Conservation (phyloP, 345 rosid species). For the Psidium guajava region DNA sequence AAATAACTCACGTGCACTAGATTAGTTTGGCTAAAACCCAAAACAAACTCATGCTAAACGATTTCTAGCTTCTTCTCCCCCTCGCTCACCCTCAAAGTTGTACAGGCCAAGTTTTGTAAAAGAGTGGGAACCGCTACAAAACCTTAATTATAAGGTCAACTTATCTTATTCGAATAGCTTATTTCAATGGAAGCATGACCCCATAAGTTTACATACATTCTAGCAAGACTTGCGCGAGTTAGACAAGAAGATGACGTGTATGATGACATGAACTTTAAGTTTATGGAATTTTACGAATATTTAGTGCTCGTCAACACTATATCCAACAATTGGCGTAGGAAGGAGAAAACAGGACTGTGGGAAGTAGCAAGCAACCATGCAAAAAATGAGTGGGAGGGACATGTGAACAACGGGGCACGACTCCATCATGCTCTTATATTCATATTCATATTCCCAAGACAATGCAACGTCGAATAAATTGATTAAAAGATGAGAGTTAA, state of each 20-base stretch:
- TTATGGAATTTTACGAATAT: not conserved
- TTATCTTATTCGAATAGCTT: not conserved
- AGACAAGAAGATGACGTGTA: not conserved
- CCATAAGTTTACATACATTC: too few relatives aligned
- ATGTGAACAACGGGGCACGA: not conserved
- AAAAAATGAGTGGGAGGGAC: not conserved
- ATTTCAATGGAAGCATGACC: not conserved
- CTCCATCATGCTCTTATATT: too few relatives aligned
- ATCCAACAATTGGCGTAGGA: not conserved
- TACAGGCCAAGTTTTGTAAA: not conserved
- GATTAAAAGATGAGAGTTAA: not conserved
- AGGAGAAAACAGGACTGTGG: not conserved
- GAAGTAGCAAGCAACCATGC: not conserved
- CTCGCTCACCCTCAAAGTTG: not conserved
- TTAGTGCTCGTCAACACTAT: not conserved
- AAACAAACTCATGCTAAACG: not conserved
- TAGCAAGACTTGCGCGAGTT: not conserved
- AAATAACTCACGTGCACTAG: not conserved
- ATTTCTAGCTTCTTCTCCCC: not conserved
- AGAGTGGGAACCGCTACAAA: not conserved
- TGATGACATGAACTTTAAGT: not conserved
- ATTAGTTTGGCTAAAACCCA: not conserved
- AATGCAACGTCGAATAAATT: not conserved
- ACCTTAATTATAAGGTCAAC: not conserved
- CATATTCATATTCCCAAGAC: too few relatives aligned